These are phyloP conservation scores for Eucalyptus guilfoylei DNA, from an alignment of 345 rosid species.

Conservation along the genomic window DNA sequence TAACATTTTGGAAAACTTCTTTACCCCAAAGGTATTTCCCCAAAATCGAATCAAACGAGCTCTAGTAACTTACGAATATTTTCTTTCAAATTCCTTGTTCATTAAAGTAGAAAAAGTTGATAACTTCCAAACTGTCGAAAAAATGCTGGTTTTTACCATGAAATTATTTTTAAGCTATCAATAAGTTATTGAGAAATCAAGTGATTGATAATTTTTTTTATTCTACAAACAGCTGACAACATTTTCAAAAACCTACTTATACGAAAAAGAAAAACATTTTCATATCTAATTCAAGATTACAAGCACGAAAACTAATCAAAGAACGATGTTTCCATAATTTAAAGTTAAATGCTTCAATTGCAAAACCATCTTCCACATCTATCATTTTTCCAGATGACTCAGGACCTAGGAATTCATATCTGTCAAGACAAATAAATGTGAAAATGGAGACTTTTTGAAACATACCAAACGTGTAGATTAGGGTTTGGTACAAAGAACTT, in stretches of 20 bases:
- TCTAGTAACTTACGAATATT: not conserved
- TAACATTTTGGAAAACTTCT: rapidly evolving
- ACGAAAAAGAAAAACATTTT: not conserved
- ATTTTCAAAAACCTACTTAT: not conserved
- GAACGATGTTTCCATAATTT: not conserved
- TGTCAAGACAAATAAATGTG: not conserved
- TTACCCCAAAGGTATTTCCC: too few species aligned
- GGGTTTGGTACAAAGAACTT: not conserved
- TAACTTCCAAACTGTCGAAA: not conserved
- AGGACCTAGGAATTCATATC: not conserved
- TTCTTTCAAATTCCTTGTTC: not conserved
- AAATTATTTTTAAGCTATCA: not conserved
- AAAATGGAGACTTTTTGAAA: not conserved
- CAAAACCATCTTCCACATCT: not conserved
- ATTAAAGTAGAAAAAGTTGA: not conserved
- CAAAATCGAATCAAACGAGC: not conserved
- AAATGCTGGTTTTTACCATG: not conserved
- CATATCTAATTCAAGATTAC: not conserved
- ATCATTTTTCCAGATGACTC: not conserved
- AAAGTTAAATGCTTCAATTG: not conserved
- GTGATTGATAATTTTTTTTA: not conserved
- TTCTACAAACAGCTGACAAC: not conserved
- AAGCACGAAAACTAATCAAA: not conserved
- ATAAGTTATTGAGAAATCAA: not conserved
- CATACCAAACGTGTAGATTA: not conserved